Evolutionary conservation across 495 filamentous ascomycete genomes (phyloP).

Genomic region (Talaromyces proteolyticus): DNA sequence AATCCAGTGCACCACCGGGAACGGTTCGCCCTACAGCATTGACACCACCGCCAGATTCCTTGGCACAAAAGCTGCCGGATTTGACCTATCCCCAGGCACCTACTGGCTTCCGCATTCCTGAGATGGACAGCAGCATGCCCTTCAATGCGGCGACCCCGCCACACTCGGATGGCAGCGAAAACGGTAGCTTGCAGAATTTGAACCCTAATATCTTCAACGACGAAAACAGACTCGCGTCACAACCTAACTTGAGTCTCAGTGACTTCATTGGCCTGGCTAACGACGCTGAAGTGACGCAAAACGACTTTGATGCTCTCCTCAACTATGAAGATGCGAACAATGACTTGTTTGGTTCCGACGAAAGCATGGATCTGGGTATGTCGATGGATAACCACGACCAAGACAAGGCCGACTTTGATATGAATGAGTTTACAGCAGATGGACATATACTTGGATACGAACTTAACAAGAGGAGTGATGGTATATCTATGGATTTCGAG

Average conservation of each 20-base stretch:
- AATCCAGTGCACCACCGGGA: constrained; percentile 23
- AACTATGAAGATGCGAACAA: constrained; percentile 39
- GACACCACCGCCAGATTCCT: constrained; percentile 39
- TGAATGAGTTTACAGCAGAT: background rate
- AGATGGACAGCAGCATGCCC: constrained; percentile 10
- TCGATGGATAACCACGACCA: background rate
- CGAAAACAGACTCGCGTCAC: background rate
- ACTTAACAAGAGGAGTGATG: background rate
- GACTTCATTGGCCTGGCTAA: constrained; percentile 43
- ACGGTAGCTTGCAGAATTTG: constrained; percentile 38
- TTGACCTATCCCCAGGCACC: constrained; percentile 23
- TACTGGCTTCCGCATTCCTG: constrained; percentile 11
- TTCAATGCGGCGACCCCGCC: constrained; percentile 37
- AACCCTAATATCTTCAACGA: constrained; percentile 18
- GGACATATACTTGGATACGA: background rate
- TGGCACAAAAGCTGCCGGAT: constrained; percentile 38
- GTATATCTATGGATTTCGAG: background rate
- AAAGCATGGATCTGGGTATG: constrained; percentile 7
- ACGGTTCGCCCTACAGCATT: constrained; percentile 14
- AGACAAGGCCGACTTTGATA: background rate
- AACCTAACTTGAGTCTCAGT: constrained; percentile 34
- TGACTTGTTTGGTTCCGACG: constrained; percentile 32
- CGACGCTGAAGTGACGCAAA: constrained; percentile 43
- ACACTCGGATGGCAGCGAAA: constrained; percentile 38
- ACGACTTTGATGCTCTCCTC: constrained; percentile 43